Conservation (phyloP, 176 grass and related monocot genomes). For the Tuctoria greenei region DNA sequence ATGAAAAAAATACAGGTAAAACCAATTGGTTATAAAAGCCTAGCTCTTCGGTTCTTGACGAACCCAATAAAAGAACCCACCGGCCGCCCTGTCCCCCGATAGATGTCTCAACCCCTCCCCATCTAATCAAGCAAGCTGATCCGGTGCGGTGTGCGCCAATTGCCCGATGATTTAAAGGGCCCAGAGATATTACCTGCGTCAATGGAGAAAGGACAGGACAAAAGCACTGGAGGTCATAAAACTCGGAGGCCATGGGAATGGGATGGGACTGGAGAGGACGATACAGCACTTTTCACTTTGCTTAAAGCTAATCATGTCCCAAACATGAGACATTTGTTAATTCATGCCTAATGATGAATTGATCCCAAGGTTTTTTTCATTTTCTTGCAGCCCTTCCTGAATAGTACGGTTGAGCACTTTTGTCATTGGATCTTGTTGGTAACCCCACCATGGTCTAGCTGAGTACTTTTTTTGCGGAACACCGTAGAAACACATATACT, state of each 20-base stretch:
- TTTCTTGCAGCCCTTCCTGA: not conserved
- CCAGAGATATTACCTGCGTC: not conserved
- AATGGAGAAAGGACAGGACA: not conserved
- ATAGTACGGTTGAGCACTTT: conserved; percentile 24
- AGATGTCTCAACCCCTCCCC: not conserved
- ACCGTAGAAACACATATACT: no score
- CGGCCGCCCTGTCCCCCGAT: no score
- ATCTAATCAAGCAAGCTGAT: not conserved
- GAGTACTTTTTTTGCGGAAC: not conserved
- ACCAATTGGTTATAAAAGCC: no score
- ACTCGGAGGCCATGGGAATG: not conserved
- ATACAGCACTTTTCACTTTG: conserved; percentile 37
- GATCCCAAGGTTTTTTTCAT: no score
- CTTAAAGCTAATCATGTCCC: conserved; percentile 49
- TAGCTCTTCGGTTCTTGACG: no score
- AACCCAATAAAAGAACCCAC: no score
- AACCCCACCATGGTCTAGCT: not conserved
- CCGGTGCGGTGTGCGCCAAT: conserved; percentile 38
- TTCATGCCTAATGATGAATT: conserved; percentile 26
- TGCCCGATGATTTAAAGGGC: not conserved
- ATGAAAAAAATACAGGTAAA: no score
- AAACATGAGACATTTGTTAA: conserved; percentile 29
- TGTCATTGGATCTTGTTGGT: not conserved
- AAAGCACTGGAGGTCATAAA: conserved; percentile 20
- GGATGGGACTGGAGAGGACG: not conserved